These are phyloP conservation scores for Acer campestre DNA, from an alignment of 345 rosid species.

Conservation along the genomic window DNA sequence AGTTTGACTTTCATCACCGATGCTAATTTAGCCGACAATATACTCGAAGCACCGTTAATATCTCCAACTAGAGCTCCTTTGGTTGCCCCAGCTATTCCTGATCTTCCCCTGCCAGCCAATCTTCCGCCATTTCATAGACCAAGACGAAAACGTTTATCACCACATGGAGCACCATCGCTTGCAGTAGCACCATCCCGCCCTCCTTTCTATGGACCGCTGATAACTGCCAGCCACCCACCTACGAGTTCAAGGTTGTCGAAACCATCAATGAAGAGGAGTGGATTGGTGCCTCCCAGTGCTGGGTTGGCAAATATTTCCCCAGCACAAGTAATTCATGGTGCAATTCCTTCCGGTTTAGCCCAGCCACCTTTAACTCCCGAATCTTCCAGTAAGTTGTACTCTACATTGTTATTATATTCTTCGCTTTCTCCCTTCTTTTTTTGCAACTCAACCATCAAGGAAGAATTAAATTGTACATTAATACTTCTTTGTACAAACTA, in stretches of 20 bases:
- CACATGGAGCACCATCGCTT: constrained; percentile 37
- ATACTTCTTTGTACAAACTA: background rate
- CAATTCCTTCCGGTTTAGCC: constrained; percentile 57
- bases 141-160: constrained; percentile 44
- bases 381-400: constrained; percentile 54
- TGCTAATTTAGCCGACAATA: constrained; percentile 42
- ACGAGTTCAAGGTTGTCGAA: constrained; percentile 62
- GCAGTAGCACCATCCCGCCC: constrained; percentile 50
- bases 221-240: constrained; percentile 64
- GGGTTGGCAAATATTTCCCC: constrained; percentile 75
- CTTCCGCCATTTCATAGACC: constrained; percentile 44
- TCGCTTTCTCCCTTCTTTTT: background rate
- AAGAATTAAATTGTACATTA: background rate
- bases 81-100: constrained; percentile 44
- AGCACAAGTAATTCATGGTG: constrained; percentile 51
- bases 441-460: background rate
- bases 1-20: constrained; percentile 36
- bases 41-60: constrained; percentile 30
- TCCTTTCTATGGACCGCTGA: constrained; percentile 59
- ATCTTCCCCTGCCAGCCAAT: constrained; percentile 51
- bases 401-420: background rate
- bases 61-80: constrained; percentile 46
- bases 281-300: constrained; percentile 52
- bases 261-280: constrained; percentile 59
- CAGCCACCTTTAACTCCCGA: constrained; percentile 86